Conservation (phyloP, 2,329 filamentous ascomycete species). For the Fusarium protoensiforme region DNA sequence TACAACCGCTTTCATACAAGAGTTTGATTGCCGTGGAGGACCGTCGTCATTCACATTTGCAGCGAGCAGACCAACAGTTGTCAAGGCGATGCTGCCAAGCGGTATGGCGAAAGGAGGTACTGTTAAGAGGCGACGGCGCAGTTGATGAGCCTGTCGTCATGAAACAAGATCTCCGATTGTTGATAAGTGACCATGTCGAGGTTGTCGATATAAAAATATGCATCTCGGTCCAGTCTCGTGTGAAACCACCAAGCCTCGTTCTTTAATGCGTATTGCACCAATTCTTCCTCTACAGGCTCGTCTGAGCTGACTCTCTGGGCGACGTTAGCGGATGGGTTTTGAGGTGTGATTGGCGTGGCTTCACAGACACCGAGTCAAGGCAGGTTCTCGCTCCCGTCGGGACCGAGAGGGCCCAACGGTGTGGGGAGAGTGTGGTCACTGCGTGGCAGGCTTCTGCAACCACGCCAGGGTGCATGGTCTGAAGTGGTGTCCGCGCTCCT, state of each 20-base stretch:
- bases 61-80: slow-evolving; percentile 9
- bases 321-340: slow-evolving; percentile 1
- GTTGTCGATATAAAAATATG: background rate
- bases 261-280: background rate
- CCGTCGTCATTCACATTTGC: slow-evolving; percentile 12
- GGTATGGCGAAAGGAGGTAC: background rate
- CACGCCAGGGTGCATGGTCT: slow-evolving; percentile 15
- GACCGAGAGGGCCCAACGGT: slow-evolving; percentile 41
- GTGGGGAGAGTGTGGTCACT: slow-evolving; percentile 32
- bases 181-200: background rate
- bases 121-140: background rate
- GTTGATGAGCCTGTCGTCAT: background rate
- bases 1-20: slow-evolving; percentile 10
- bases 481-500: slow-evolving; percentile 8
- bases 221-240: background rate
- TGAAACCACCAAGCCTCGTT: background rate
- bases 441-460: slow-evolving; percentile 7
- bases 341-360: slow-evolving; percentile 34
- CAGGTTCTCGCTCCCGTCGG: slow-evolving; percentile 40
- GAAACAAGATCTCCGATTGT: background rate
- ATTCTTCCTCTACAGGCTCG: background rate
- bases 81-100: slow-evolving; percentile 8
- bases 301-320: slow-evolving; percentile 8
- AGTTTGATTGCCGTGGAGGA: slow-evolving; percentile 35
- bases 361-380: slow-evolving; percentile 35